phyloP scores from a whole-genome alignment of 257 asterid genomes.

The Solanum sejunctum region DNA sequence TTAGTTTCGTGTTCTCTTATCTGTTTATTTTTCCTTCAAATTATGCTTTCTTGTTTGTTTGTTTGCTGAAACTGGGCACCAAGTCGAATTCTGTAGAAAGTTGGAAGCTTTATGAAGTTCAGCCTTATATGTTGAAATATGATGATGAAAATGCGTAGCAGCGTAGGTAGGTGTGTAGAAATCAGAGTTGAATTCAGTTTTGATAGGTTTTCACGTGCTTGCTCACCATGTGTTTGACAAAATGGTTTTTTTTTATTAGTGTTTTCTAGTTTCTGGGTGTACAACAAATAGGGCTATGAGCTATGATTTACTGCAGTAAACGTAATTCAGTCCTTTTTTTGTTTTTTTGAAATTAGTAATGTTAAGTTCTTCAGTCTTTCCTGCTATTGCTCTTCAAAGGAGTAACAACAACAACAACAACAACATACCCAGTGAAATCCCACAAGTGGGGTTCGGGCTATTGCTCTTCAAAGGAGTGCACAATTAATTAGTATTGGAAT shows the following conservation, averaged over 20 bases:
- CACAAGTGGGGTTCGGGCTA: not conserved
- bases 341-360: no score
- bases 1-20: not conserved
- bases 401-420: no score
- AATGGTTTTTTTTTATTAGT: conserved; percentile 6
- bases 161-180: not conserved
- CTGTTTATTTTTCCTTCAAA: not conserved
- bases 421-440: no score
- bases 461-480: not conserved
- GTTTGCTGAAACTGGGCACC: no score
- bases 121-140: not conserved
- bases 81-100: not conserved
- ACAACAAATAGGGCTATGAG: not conserved
- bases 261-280: not conserved
- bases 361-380: not conserved
- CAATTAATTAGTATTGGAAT: not conserved
- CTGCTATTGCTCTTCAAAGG: not conserved
- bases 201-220: not conserved
- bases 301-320: not conserved
- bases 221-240: conserved; percentile 25
- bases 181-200: not conserved
- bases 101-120: not conserved
- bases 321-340: no score
- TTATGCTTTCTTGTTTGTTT: not conserved
- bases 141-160: not conserved